phyloP scores from a whole-genome alignment of 2,329 filamentous ascomycete species.

The Penicillium decumbens region DNA sequence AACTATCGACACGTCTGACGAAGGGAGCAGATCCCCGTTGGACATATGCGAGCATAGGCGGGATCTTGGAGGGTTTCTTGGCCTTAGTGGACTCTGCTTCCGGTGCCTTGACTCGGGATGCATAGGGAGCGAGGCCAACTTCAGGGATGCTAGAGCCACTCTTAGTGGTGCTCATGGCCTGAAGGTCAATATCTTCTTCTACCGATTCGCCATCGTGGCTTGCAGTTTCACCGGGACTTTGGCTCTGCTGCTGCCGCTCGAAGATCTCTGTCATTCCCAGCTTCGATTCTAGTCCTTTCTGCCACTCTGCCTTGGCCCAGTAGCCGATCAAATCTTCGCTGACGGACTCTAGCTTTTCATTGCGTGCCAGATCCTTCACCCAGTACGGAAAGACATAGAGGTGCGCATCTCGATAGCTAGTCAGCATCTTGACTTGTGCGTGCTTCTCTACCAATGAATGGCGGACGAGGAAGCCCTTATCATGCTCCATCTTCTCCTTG shows the following conservation, averaged over 20 bases:
- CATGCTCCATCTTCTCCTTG: conserved; percentile 74
- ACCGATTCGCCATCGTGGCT: conserved; percentile 39
- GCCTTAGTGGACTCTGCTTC: conserved; percentile 4
- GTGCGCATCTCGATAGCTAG: conserved; percentile 82
- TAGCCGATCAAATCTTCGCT: conserved; percentile 88
- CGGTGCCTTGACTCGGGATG: conserved; percentile 29
- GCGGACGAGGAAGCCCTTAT: conserved; percentile 63
- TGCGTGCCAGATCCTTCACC: conserved; percentile 79
- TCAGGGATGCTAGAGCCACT: conserved; percentile 22
- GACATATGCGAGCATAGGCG: conserved; percentile 72
- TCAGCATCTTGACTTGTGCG: conserved; percentile 72
- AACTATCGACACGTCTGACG: conserved; percentile 83
- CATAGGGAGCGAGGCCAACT: conserved; percentile 9
- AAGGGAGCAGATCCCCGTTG: conserved; percentile 60
- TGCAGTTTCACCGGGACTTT: conserved; percentile 39
- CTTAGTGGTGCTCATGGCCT: conserved; percentile 52
- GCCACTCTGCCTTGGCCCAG: conserved; percentile 95
- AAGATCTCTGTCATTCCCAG: conserved; percentile 67
- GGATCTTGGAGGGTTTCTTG: conserved; percentile 5
- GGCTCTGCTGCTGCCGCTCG: conserved; percentile 44
- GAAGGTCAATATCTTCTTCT: conserved; percentile 54
- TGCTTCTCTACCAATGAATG: conserved; percentile 71
- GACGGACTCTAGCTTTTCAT: conserved; percentile 79
- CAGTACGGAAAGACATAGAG: conserved; percentile 92
- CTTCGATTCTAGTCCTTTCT: conserved; percentile 72